phyloP scores from a whole-genome alignment of 768 basidiomycete species.

The Erythrobasidium yunnanense region DNA sequence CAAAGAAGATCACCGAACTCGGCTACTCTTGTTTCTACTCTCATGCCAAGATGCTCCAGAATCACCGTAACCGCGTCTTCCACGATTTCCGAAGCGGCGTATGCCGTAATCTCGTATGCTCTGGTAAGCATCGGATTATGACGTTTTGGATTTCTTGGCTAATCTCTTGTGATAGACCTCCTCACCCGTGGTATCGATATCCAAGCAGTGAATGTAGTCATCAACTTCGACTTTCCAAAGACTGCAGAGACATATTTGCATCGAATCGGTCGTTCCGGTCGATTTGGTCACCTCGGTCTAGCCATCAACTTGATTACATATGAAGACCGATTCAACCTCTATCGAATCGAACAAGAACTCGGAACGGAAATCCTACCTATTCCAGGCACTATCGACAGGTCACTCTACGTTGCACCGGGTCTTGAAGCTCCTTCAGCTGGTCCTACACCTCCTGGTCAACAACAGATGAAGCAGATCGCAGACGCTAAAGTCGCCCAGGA shows the following conservation, averaged over 20 bases:
- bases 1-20: conserved; percentile 97
- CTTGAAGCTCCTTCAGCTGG: conserved; percentile 6
- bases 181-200: conserved; percentile 99
- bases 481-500: background rate
- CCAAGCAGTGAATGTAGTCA: conserved; percentile 98
- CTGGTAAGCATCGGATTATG: conserved; percentile 40
- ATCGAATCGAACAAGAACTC: conserved; percentile 95
- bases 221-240: conserved; percentile 99
- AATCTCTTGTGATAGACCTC: conserved; percentile 57
- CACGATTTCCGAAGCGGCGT: conserved; percentile 98
- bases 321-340: conserved; percentile 94
- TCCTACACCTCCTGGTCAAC: background rate
- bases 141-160: conserved; percentile 40
- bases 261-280: conserved; percentile 92
- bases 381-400: conserved; percentile 78
- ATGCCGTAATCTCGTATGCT: conserved; percentile 95
- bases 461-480: background rate
- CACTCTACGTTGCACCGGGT: conserved; percentile 80
- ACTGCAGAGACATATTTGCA: conserved; percentile 98
- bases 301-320: conserved; percentile 97
- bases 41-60: conserved; percentile 98
- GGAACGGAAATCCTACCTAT: conserved; percentile 97
- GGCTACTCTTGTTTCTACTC: conserved; percentile 99
- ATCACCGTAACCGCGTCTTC: conserved; percentile 97
- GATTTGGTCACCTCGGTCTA: conserved; percentile 91